Base-by-base conservation (phyloP, 2,329 filamentous ascomycete genomes). In the Xylaria sp. region DNA sequence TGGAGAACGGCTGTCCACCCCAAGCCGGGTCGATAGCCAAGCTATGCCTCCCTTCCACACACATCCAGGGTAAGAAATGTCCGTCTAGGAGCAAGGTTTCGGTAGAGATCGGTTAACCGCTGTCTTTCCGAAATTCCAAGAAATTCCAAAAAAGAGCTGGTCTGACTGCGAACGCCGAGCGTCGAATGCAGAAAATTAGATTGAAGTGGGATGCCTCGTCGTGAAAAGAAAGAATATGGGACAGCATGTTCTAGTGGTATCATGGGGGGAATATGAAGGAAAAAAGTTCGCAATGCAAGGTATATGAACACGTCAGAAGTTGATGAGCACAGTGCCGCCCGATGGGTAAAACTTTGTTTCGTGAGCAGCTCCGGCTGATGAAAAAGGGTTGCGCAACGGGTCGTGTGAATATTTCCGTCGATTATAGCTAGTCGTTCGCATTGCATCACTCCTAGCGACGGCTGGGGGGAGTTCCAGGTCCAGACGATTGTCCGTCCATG, bases 401-500 rank as follows among this genome's bases (percentile, higher is more conserved):
- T 44, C 43, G 39, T 49, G 44, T 13, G 4, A 39, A 44, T 55
- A 59, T 44, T 54, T 57, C 46, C 56, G 44, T 62, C 50, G 55
- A 50, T 56, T 50, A 51, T 51, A 56, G 44, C 45, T 52, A 52
- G 21, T 65, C 58, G 56, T 61, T 61, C 65, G 54, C 61, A 58
- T 60, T 62, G 57, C 63, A 64, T 61, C 61, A 60, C 60, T 60
- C 63, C 66, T 71, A 72, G 60, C 69, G 70, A 63, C 72, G 70
- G 50, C 65, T 62, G 50, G 69, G 54, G 48, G 72, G 67, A 56
- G 62, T 67, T 54, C 65, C 70, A 21, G 80, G 76, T 44, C 60
- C 50, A 38, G 4, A 4, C 9, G 52, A 39, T 18, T 59, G 59
- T 40, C 74, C 78, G 67, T 93, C 89, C 83, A 90, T 90, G 72